phyloP scores from a whole-genome alignment of 2,329 filamentous ascomycete genomes.

The Colletotrichum navitas region DNA sequence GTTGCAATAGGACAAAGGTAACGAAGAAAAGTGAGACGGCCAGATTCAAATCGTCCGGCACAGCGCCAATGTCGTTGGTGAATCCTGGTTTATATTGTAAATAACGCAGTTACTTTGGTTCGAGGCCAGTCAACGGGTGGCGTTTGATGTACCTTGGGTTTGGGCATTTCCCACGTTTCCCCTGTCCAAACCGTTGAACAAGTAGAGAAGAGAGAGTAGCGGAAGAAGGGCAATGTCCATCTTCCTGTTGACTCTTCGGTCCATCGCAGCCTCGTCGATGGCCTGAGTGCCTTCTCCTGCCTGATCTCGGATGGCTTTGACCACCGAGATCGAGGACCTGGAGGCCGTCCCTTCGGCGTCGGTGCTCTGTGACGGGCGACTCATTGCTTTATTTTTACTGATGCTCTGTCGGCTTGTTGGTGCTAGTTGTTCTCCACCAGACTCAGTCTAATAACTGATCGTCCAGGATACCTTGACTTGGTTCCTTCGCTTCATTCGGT shows the following conservation, averaged over 20 bases:
- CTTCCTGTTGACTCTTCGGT: slow-evolving; percentile 50
- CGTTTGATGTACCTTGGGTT: slow-evolving; percentile 49
- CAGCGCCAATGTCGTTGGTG: slow-evolving; percentile 65
- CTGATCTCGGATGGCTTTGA: slow-evolving; percentile 9
- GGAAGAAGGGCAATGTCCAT: slow-evolving; percentile 54
- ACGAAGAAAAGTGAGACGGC: slow-evolving; percentile 69
- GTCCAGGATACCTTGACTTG: not conserved
- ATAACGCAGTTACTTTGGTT: not conserved
- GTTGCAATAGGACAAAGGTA: slow-evolving; percentile 70
- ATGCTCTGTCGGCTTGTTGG: not conserved
- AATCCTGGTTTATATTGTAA: slow-evolving; percentile 52
- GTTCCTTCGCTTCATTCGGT: not conserved
- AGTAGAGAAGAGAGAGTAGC: slow-evolving; percentile 55
- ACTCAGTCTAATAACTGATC: slow-evolving; percentile 12
- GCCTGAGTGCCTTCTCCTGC: not conserved
- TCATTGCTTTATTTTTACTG: slow-evolving; percentile 5
- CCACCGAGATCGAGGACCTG: slow-evolving; percentile 20
- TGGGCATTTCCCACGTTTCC: slow-evolving; percentile 58
- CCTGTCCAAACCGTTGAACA: slow-evolving; percentile 57
- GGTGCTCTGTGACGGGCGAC: slow-evolving; percentile 25
- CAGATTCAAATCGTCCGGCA: slow-evolving; percentile 65
- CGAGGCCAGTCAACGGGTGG: not conserved
- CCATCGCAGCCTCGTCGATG: slow-evolving; percentile 16
- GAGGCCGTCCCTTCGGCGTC: slow-evolving; percentile 23
- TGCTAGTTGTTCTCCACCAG: not conserved